A percentile compares a stretch with the other conserved stretches of the same genome.
Evolutionary conservation across 2,329 filamentous ascomycete genomes (phyloP).

Genomic region (Xylaria sp.): DNA sequence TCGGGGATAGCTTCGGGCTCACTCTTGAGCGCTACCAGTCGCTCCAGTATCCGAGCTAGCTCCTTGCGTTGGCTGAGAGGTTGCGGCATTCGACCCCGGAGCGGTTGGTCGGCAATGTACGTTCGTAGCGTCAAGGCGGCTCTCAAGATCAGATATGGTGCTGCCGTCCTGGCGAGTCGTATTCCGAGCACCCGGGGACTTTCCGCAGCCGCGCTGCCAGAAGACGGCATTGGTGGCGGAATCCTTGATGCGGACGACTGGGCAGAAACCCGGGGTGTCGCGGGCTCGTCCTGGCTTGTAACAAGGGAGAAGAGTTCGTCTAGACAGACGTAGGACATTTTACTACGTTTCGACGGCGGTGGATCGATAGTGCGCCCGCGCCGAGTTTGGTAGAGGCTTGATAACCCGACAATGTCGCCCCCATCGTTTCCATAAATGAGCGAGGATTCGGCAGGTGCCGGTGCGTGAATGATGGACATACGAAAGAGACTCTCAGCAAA

Average conservation of each 20-base stretch:
- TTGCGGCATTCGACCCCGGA: conserved; percentile 89
- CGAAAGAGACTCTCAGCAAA: conserved; percentile 83
- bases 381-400: conserved; percentile 71
- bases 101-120: conserved; percentile 90
- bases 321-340: conserved; percentile 83
- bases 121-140: conserved; percentile 82
- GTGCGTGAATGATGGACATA: conserved; percentile 81
- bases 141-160: conserved; percentile 84
- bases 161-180: conserved; percentile 77
- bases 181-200: conserved; percentile 55
- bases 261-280: conserved; percentile 53
- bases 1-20: conserved; percentile 76
- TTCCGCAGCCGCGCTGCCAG: conserved; percentile 43
- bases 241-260: conserved; percentile 59
- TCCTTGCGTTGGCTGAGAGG: conserved; percentile 84
- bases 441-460: conserved; percentile 64
- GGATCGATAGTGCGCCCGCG: conserved; percentile 78
- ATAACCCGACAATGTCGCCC: conserved; percentile 62
- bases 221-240: conserved; percentile 47
- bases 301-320: conserved; percentile 81
- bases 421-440: conserved; percentile 63
- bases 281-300: conserved; percentile 57
- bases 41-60: conserved; percentile 75
- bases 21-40: conserved; percentile 74
- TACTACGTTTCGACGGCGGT: conserved; percentile 70